Base-by-base conservation (phyloP, 1,139 yeast species). In the Scheffersomyces lignicola region DNA sequence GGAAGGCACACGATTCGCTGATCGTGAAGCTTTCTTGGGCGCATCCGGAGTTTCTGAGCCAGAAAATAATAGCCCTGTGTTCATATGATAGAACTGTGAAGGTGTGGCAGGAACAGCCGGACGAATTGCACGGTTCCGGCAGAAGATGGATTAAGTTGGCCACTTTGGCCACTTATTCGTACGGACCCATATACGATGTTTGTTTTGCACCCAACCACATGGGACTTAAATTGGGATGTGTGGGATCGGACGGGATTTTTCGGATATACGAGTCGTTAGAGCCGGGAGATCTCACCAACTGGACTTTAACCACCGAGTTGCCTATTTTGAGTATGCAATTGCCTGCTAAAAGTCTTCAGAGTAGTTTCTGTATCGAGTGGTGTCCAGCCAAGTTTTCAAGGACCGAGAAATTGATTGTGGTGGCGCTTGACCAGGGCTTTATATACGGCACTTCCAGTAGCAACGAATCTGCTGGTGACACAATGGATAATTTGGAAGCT, bases 1-100 rank as follows among this genome's bases (percentile, higher is more conserved):
- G 96, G 95, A 85, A 85, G 48, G 97, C 97, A 1, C 98, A 92
- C 55, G 96, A 92, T 49, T 83, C 95, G 6, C 80, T 90, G 44
- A 76, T 92, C 20, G 84, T 87, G 30, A 79, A 83, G 47, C 69
- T 92, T 5, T 79, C 81, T 35, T 92, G 97, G 95, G 97, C 97
- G 1, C 84, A 87, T 37, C 98, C 98, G 1, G 95, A 89, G 56
- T 89, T 80, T 57, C 94, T 96, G 4, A 86, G 87, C 51, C 59
- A 68, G 33, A 69, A 67, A 45, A 69, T 92, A 5, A 61, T 92
- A 20, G 96, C 96, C 0, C 80, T 94, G 17, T 89, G 92, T 32
- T 87, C 96, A 1, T 87, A 84, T 54, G 98, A 92, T 54, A 75
- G 95, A 38, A 85, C 96, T 0, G 82, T 90, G 14, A 83, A 85